Evolutionary conservation across 2,329 filamentous ascomycete genomes (phyloP), one percentile per base, ranked within the genome.

Genomic region (Clonostachys rosea): DNA sequence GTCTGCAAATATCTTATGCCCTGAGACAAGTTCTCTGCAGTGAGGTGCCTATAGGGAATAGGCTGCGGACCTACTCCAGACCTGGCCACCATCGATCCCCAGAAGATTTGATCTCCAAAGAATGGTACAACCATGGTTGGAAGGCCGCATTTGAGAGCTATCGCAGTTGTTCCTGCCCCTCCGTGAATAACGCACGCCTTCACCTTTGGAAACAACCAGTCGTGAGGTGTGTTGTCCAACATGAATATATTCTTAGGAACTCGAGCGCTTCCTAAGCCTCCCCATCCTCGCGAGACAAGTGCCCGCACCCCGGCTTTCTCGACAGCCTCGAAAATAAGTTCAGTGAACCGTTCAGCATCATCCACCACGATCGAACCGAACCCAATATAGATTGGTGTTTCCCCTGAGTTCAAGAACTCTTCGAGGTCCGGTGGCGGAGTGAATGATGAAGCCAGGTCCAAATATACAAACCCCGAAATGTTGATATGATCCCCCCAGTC

Each of bases 91-190:
- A 87, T 87, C 16, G 74, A 71, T 3, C 86, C 87, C 87, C 87
- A 91, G 59, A 91, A 91, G 43, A 84, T 78, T 61, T 91, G 87
- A 58, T 91, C 87, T 4, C 87, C 87, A 53, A 91, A 91, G 65
- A 91, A 91, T 0, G 87, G 87, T 3, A 91, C 83, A 24, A 90
- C 78, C 79, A 89, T 86, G 6, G 84, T 89, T 0, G 87, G 87
- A 55, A 78, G 80, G 5, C 78, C 87, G 52, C 78, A 85, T 60
- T 86, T 87, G 34, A 91, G 70, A 2, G 85, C 85, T 42, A 86
- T 86, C 2, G 87, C 87, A 1, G 86, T 88, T 0, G 87, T 91
- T 3, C 87, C 87, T 1, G 87, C 87, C 12, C 87, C 87, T n/a
- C 87, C 87, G 52, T 90, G 87, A 50, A 89, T 87, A 2, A 90